Evolutionary conservation across 2,329 filamentous ascomycete species (phyloP).

Genomic region (Moelleriella libera): DNA sequence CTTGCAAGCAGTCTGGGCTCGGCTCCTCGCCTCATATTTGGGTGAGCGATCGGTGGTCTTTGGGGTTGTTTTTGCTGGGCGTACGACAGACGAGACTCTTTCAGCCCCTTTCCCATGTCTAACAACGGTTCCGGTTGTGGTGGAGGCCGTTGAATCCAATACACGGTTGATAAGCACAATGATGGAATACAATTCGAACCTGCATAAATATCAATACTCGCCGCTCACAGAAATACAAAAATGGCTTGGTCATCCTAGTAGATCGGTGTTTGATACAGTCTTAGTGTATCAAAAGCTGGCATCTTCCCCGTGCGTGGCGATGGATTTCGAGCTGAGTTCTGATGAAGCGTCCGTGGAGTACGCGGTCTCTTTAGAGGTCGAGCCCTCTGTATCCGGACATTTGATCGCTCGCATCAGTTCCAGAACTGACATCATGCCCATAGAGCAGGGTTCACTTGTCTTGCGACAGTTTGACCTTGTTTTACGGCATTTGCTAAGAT

Average conservation of each 20-base stretch:
- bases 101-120: constrained; percentile 63
- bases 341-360: constrained; percentile 66
- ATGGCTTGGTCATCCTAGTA: constrained; percentile 51
- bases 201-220: constrained; percentile 58
- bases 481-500: constrained; percentile 42
- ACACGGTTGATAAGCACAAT: constrained; percentile 43
- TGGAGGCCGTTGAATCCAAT: constrained; percentile 40
- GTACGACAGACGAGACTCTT: constrained; percentile 45
- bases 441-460: constrained; percentile 51
- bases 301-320: constrained; percentile 8
- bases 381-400: constrained; percentile 32
- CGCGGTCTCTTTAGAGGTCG: constrained; percentile 65
- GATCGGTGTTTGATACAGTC: constrained; percentile 67
- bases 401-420: constrained; percentile 55
- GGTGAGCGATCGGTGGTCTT: constrained; percentile 65
- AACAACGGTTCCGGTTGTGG: constrained; percentile 61
- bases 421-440: constrained; percentile 48
- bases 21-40: constrained; percentile 59
- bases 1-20: constrained; percentile 66
- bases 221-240: constrained; percentile 60
- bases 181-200: constrained; percentile 47
- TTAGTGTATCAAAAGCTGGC: constrained; percentile 63
- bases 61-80: constrained; percentile 67
- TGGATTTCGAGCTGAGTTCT: constrained; percentile 44
- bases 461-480: constrained; percentile 58